Conservation (phyloP, 208 protist species). For the Trichomonas tenax region DNA sequence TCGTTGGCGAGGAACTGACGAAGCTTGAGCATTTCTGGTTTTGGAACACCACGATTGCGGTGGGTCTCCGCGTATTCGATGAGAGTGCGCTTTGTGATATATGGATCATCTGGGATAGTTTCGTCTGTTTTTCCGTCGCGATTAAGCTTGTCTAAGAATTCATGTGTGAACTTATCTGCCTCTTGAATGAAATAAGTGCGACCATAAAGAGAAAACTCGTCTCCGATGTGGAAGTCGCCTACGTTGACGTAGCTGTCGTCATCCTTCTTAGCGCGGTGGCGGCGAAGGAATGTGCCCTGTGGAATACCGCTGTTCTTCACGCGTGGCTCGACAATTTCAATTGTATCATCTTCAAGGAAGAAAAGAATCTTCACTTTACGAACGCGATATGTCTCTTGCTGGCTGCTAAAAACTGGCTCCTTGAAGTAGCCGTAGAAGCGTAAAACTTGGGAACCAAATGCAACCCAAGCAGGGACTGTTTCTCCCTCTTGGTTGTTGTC, state of each 20-base stretch:
- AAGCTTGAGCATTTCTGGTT: constrained; percentile 29
- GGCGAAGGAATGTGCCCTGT: constrained; percentile 62
- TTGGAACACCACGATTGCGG: constrained; percentile 20
- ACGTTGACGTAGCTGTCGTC: constrained; percentile 58
- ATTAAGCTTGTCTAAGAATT: constrained; percentile 62
- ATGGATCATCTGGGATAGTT: constrained; percentile 6
- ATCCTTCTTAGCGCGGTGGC: constrained; percentile 39
- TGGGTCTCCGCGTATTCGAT: constrained; percentile 35
- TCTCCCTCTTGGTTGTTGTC: neutral
- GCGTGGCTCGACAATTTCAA: constrained; percentile 67
- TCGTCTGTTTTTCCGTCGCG: neutral
- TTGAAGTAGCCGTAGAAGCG: constrained; percentile 80
- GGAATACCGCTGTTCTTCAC: constrained; percentile 72
- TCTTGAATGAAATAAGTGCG: constrained; percentile 67
- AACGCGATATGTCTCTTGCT: constrained; percentile 61
- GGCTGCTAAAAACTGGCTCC: constrained; percentile 68
- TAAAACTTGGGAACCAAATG: constrained; percentile 49
- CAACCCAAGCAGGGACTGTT: constrained; percentile 16
- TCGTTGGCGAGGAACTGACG: constrained; percentile 64
- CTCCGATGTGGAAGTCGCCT: constrained; percentile 66
- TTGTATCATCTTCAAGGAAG: constrained; percentile 72
- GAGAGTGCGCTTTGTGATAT: constrained; percentile 1
- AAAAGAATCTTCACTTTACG: constrained; percentile 70
- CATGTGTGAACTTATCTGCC: constrained; percentile 69
- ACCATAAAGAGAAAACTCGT: constrained; percentile 57